These are phyloP conservation scores for Yamadazyma nakazawae DNA, from an alignment of 805 yeast species.

Conservation along the genomic window DNA sequence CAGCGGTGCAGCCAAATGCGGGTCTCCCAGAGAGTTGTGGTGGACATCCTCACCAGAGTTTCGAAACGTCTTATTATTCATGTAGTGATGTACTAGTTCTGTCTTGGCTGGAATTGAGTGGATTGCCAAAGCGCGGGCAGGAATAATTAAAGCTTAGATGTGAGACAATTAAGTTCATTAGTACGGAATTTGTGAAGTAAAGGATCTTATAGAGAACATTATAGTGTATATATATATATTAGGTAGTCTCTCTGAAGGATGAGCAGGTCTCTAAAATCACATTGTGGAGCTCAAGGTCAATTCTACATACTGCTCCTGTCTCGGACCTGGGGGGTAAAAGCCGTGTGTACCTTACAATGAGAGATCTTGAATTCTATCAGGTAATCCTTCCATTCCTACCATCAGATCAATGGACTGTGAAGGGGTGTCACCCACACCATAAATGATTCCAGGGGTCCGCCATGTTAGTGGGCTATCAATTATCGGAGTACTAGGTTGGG, in stretches of 20 bases:
- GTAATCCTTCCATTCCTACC: conserved; percentile 17
- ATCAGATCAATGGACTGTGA: conserved; percentile 20
- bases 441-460: conserved; percentile 35
- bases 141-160: background rate
- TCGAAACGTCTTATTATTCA: conserved; percentile 2
- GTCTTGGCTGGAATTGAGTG: background rate
- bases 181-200: background rate
- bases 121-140: background rate
- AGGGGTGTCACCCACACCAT: conserved; percentile 46
- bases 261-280: too few species aligned
- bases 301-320: background rate
- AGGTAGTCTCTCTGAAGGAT: too few species aligned
- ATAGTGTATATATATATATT: too few species aligned
- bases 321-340: background rate
- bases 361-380: conserved; percentile 30
- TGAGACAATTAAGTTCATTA: background rate
- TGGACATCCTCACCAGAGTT: background rate
- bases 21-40: background rate
- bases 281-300: background rate
- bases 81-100: background rate
- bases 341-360: background rate
- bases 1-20: background rate
- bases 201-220: background rate
- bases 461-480: conserved; percentile 16
- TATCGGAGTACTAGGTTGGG: conserved; percentile 12